Evolutionary conservation across 441 rosid species (phyloP), one percentile per base, ranked within the genome.

Genomic region (Pelargonium australe): DNA sequence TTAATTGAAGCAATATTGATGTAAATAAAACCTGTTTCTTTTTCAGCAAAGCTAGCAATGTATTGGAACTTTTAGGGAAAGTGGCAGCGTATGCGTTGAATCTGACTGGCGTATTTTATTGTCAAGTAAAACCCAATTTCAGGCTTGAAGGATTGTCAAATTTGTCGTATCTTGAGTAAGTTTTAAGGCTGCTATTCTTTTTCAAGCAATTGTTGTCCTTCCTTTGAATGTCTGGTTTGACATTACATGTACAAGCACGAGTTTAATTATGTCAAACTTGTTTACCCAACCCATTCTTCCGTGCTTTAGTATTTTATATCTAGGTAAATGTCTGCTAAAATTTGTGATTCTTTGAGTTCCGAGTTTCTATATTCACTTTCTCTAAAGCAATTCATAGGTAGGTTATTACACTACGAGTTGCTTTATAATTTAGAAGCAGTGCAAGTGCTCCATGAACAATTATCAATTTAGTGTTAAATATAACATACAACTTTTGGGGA

Each of bases 51-150:
- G 85, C 95, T 58, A 83, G 89, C 77, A 84, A 89, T 73, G 97
- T 80, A 64, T 79, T 95, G 80, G 84, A 84, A 65, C 86, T 91
- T 83, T 83, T 95, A 68, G 87, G 92, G 57, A 95, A 86, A 86
- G 97, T 91, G 80, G 97, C 98, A 74, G 74, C 85, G 5, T 87
- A 80, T 77, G 97, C 97, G 62, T 78, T 95, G 84, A 77, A 79
- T 28, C 76, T 91, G 76, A 92, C 98, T 23, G 98, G 97, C 60
- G 83, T 95, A 85, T 91, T 92, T 78, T 92, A 89, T 79, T 80
- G 87, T 74, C 89, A 82, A 82, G 84, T 91, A 69, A 87, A 85
- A 20, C 83, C 96, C 57, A 75, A 78, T 70, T 77, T 81, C 85
- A 85, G 64, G 74, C 77, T 79, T 34, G 93, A 87, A 37, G 96